Base-by-base conservation (phyloP, 331 rosid species). In the Malus hybrid region DNA sequence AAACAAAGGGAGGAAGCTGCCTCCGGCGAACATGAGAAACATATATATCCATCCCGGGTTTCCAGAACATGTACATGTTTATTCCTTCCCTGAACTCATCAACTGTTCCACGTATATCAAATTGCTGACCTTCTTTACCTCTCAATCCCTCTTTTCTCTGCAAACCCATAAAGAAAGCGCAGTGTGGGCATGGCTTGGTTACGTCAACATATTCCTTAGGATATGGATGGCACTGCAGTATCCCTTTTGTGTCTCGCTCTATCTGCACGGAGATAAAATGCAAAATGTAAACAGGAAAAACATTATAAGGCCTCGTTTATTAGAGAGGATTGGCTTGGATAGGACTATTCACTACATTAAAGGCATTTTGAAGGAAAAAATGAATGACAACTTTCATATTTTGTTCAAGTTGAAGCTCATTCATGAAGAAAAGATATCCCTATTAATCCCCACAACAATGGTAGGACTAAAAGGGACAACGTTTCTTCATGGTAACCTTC, bases 191-290 rank as follows among this genome's bases (percentile, higher is more conserved):
- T 22, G 87, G 89, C 84, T 88, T 95, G 71, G 96, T 86, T 52
- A 85, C 18, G 71, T 92, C 97, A 34, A 79, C 77, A 70, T 88
- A 92, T 83, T 95, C 99, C 42, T 86, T 88, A 15, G 99, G 99
- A 69, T 87, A 87, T 39, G 99, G 97, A 88, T 95, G 99, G 86
- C 99, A 92, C 86, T 92, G 99, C 83, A 95, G 83, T 91, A 95
- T 87, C 78, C 96, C 92, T 73, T 80, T 77, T 54, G 99, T 95
- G 82, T 95, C 99, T 69, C 97, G 85, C 84, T 95, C 99, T 83
- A 95, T 95, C 99, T 95, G 95, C 84, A 82, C 63, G 32, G 24
- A 64, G 71, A 80, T 61, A 74, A 50, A 71, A 39, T 22, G 61
- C 66, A 73, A 78, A 59, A 57, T 65, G 36, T 32, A 19, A 52